Evolutionary conservation across 106 monocot genomes (phyloP), one percentile per base, ranked within the genome.

Genomic region (Dioscorea dumetorum): DNA sequence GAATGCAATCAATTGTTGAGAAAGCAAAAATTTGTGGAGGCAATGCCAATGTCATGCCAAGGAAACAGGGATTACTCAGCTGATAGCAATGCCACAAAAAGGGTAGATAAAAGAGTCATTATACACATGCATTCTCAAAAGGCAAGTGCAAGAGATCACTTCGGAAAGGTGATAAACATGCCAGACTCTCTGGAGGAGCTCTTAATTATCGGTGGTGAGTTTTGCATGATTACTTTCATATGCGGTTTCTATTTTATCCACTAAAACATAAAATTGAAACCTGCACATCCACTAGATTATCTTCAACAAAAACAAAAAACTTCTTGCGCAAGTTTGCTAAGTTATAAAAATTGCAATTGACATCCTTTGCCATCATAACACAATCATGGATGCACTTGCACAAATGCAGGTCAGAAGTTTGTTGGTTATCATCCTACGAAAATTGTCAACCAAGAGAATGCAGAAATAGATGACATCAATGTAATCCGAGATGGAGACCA

Each of bases 131-230:
- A 49, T 65, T 33, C 49, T 19, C 20, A 50, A 52, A 73, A 49
- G n/a, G 56, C 63, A 65, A 58, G 22, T 10, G 10, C 41, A 51
- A 54, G 32, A 56, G 63, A 62, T 51, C 70, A 80, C 19, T 65
- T 60, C 12, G 73, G 74, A 49, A 87, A 87, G 69, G 58, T 87
- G 53, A 83, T 87, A 76, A 77, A 67, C 48, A 50, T 83, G 59
- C 87, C 87, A 67, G 64, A 48, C 41, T 80, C 87, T 66, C 18
- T 87, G 22, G 83, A 87, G 58, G 87, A 87, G 65, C 83, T 87
- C 58, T 41, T 83, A 34, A 62, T 31, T 66, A 72, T 72, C 67
- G 80, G 69, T 19, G 61, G 87, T 87, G 77, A 80, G 83, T 73
- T n/a, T 63, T 73, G 11, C 33, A 58, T 65, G 0, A 22, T 58